Evolutionary conservation across 2,329 filamentous ascomycete species (phyloP), one percentile per base, ranked within the genome.

Genomic region (Hymenoscyphus fructigenus): DNA sequence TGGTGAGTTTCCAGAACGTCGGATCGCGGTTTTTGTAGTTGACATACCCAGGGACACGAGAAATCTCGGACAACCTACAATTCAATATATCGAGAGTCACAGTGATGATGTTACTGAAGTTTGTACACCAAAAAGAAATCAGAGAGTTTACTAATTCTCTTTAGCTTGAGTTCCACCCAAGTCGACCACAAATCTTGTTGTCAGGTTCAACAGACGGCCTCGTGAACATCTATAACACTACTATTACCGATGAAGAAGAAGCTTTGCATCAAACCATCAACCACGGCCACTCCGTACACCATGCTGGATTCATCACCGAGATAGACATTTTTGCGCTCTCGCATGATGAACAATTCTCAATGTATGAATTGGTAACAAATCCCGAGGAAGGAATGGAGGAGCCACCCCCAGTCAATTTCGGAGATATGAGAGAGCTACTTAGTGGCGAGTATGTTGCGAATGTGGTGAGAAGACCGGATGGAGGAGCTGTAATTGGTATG

Each of bases 151-250:
- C 67, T 62, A 3, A 63, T 36, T 38, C 38, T 53, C 69, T n/a
- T 72, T 74, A 87, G 81, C 77, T 88, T 1, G 80, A 82, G 73
- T 87, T 88, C 71, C 88, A 91, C 75, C 87, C 88, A 0, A 79
- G 77, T 2, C 79, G 84, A 59, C 81, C 85, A 0, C 81, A 84
- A 56, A 79, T 91, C 17, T 83, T 94, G 5, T 81, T 94, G 12
- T 92, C 90, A 1, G 90, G 90, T 55, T 92, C 90, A 44, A 94
- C 91, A 15, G 91, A 95, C 76, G 91, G 91, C 6, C 84, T 94
- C 1, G 84, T 94, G 71, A 93, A 91, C 73, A 80, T 94, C 57
- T 91, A 90, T 77, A 88, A 95, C 78, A 89, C 86, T 20, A 82
- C 83, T 58, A 83, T 91, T 65, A 78, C 81, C 20, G 89, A 91